phyloP scores from a whole-genome alignment of 495 filamentous ascomycete genomes.

The Peziza echinospora region DNA sequence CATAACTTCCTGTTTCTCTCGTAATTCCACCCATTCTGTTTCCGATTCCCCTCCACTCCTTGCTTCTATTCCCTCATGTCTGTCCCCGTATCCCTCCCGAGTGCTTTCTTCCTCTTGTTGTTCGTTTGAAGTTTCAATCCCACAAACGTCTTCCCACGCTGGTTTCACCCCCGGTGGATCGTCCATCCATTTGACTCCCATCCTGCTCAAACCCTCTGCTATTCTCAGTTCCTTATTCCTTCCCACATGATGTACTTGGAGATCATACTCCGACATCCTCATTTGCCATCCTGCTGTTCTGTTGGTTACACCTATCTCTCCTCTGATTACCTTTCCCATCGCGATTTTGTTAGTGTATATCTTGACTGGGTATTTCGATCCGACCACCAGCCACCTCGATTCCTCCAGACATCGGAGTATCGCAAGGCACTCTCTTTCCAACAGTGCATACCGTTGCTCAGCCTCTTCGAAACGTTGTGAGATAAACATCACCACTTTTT shows the following conservation, averaged over 20 bases:
- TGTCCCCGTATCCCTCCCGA: no score
- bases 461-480: background rate
- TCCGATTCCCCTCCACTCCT: no score
- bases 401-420: background rate
- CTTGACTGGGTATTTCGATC: background rate
- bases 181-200: no score
- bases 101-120: no score
- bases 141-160: no score
- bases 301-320: background rate
- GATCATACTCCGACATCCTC: background rate
- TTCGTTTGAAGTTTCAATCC: no score
- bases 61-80: no score
- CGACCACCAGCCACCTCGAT: background rate
- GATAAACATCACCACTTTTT: background rate
- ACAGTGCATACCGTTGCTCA: background rate
- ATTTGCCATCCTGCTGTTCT: background rate
- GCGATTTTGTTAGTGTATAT: background rate
- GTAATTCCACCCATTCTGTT: no score
- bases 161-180: no score
- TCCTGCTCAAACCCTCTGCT: background rate
- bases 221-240: background rate
- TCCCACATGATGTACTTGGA: background rate
- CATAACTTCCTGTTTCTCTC: no score
- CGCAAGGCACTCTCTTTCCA: conserved; percentile 1
- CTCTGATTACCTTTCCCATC: background rate